phyloP scores from a whole-genome alignment of 257 asterid genomes.

The Solanum virginianum region DNA sequence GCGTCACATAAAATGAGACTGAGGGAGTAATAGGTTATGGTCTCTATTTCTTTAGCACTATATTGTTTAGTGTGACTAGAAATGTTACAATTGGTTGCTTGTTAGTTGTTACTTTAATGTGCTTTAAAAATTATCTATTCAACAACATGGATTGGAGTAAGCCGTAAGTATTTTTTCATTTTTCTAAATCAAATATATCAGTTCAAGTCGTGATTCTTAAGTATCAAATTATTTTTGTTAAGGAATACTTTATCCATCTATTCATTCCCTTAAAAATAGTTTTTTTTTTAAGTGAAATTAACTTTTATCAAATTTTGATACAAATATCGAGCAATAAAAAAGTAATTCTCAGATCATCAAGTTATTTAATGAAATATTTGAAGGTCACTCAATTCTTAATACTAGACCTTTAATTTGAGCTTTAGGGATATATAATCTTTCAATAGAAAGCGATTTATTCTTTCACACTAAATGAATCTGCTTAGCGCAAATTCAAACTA shows the following conservation, averaged over 20 bases:
- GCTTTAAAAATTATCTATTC: neutral
- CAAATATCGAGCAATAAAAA: neutral
- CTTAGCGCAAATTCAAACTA: neutral
- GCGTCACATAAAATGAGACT: too few relatives aligned
- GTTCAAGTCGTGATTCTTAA: neutral
- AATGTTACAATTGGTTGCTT: neutral
- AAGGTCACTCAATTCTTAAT: neutral
- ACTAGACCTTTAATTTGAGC: neutral
- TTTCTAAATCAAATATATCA: neutral
- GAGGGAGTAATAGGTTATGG: neutral
- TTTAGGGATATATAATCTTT: neutral
- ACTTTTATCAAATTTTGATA: neutral
- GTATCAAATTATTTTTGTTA: neutral
- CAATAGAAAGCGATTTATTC: neutral
- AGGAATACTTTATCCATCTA: neutral
- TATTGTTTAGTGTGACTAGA: neutral
- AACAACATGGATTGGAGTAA: neutral
- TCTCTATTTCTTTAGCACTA: neutral
- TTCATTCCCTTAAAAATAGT: neutral
- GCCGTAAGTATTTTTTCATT: neutral
- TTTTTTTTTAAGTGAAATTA: neutral
- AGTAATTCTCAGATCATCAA: neutral
- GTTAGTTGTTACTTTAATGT: neutral
- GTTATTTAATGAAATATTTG: neutral
- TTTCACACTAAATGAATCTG: neutral